These are phyloP conservation scores for Desmodesmus armatus DNA, from an alignment of 139 green algal genomes.

Conservation along the genomic window DNA sequence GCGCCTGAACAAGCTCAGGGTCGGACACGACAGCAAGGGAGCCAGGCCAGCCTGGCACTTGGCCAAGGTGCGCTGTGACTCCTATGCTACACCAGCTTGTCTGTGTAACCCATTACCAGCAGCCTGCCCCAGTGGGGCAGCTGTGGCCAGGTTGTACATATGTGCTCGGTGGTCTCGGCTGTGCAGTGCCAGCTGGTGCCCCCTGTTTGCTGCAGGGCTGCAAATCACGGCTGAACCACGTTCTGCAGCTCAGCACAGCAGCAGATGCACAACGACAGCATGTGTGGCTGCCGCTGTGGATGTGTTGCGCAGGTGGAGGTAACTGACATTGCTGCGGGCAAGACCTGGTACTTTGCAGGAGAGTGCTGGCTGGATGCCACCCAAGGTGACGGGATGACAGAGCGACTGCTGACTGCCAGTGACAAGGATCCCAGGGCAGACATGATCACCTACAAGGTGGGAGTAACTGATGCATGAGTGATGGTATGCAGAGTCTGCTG, in stretches of 20 bases:
- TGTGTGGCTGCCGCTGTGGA: no score
- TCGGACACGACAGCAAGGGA: conserved; percentile 28
- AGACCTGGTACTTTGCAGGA: conserved; percentile 36
- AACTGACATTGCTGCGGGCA: background rate
- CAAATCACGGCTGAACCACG: no score
- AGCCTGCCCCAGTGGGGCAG: no score
- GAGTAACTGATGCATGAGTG: background rate
- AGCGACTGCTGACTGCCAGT: conserved; percentile 31
- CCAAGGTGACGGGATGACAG: background rate
- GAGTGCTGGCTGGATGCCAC: conserved; percentile 36
- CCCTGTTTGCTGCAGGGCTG: no score
- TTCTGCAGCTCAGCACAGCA: no score
- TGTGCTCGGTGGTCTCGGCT: no score
- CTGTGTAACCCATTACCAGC: background rate
- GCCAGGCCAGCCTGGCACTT: conserved; percentile 22
- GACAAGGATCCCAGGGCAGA: background rate
- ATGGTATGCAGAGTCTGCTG: background rate
- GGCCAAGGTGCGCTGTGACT: background rate
- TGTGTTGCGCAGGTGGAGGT: conserved; percentile 23
- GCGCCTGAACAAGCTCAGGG: conserved; percentile 49
- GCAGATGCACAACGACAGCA: no score
- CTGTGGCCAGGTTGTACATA: no score
- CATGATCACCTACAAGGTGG: conserved; percentile 9
- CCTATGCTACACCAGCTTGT: background rate
- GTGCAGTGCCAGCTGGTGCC: no score